Evolutionary conservation across 306 rosid genomes (phyloP).

Genomic region (Betula pendula): DNA sequence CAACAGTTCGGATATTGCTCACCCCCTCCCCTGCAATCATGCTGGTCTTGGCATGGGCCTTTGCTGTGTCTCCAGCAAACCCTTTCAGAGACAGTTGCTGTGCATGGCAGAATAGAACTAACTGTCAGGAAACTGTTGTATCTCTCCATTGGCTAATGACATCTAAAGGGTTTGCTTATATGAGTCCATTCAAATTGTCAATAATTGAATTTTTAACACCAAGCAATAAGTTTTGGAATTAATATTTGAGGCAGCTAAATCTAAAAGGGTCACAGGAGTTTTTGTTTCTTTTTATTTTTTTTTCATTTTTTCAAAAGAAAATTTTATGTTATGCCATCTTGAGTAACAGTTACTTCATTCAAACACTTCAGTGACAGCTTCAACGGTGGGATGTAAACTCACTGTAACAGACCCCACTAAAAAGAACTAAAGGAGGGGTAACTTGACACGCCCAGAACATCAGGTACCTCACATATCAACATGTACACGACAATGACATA

Average conservation of each 20-base stretch:
- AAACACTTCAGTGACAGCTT: slow-evolving; percentile 22
- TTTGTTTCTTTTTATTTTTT: no score
- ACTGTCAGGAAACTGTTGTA: slow-evolving; percentile 21
- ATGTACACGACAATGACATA: slow-evolving; percentile 36
- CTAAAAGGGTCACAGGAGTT: background rate
- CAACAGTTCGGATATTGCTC: slow-evolving; percentile 94
- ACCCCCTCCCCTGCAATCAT: slow-evolving; percentile 99
- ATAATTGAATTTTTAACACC: background rate
- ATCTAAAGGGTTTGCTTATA: background rate
- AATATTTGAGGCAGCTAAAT: background rate
- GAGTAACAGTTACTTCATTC: slow-evolving; percentile 18
- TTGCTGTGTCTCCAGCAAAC: slow-evolving; percentile 99
- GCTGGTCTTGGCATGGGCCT: slow-evolving; percentile 98
- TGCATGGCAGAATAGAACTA: slow-evolving; percentile 22
- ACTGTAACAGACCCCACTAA: slow-evolving; percentile 26
- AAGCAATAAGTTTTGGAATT: background rate
- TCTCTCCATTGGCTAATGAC: slow-evolving; percentile 6
- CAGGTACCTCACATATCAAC: slow-evolving; percentile 31
- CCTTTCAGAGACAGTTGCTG: slow-evolving; percentile 98
- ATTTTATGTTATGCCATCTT: background rate
- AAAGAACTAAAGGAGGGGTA: slow-evolving; percentile 25
- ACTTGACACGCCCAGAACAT: slow-evolving; percentile 31
- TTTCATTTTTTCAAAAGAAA: no score
- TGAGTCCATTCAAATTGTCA: no score
- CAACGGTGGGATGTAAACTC: slow-evolving; percentile 1